Percentiles rank a stretch among this genome's conserved stretches.
Conservation (phyloP, 805 yeast genomes). For the Saccharomycopsis selenospora region DNA sequence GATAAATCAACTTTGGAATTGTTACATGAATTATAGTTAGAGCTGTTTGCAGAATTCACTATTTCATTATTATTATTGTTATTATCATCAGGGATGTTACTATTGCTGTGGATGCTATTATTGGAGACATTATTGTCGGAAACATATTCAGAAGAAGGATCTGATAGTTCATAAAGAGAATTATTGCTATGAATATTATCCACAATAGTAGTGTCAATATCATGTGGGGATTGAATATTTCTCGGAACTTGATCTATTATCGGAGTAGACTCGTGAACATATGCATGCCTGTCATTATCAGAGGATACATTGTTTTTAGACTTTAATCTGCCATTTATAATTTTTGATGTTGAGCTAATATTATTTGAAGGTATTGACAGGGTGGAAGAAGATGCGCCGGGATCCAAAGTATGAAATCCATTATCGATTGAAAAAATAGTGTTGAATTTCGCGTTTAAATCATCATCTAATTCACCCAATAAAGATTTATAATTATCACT, state of each 20-base stretch:
- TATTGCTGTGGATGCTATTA: no score
- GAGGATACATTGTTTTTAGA: neutral
- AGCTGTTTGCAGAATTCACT: slow-evolving; percentile 9
- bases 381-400: slow-evolving; percentile 3
- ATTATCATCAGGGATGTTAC: neutral
- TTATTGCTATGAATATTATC: no score
- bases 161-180: neutral
- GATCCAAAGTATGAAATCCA: slow-evolving; percentile 13
- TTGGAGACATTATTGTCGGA: neutral
- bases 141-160: slow-evolving; percentile 16
- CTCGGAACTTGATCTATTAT: neutral
- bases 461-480: slow-evolving; percentile 16
- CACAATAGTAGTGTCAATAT: neutral
- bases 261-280: no score
- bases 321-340: no score
- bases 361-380: neutral
- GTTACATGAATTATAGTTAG: slow-evolving; percentile 13
- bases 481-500: slow-evolving; percentile 8
- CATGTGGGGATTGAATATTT: neutral
- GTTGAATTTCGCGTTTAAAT: slow-evolving; percentile 11
- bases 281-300: no score
- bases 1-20: slow-evolving; percentile 11
- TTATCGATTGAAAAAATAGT: slow-evolving; percentile 3
- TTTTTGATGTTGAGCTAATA: no score
- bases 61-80: neutral